Base-by-base conservation (phyloP, 106 monocot genomes). In the Vanilla planifolia region DNA sequence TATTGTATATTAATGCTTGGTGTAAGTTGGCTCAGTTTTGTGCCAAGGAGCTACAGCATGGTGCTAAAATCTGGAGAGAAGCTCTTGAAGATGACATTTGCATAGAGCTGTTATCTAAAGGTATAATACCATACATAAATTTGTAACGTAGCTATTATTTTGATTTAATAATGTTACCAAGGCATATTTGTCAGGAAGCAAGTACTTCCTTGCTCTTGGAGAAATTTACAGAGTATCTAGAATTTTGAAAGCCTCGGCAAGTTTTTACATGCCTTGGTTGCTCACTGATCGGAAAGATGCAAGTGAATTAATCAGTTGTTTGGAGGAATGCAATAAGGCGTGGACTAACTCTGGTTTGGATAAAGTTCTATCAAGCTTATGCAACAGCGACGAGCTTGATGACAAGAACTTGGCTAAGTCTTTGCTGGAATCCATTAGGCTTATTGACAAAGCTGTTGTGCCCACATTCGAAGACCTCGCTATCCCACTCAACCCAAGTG, bases 201-300 rank as follows among this genome's bases (percentile, higher is more conserved):
- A 63, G 14, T 86, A 77, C 72, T 86, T 91, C 76, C 32, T 79
- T 52, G 82, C 83, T 43, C 91, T 91, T 63, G 86, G 71, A 62
- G 86, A 91, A 72, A 77, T 91, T 64, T 86, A 80, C 53, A 60
- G 73, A 51, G 62, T 86, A 17, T 55, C 69, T 23, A 69, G 77
- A 70, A 60, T 86, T 52, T 69, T 91, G 44, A 67, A 59, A 39
- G 60, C 77, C 21, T 67, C 91, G 5, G 27, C 59, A 10, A 72
- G 65, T 48, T 42, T 64, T 13, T 91, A 80, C 52, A 91, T 66
- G 62, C 73, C 77, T 51, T 91, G 85, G 91, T 35, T 86, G 33
- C 59, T 75, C 32, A 61, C 62, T 43, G 70, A 77, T 75, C 29
- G 33, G 9, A 57, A 14, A 20, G 53, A 44, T 45, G 72, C 69